Evolutionary conservation across 139 green algal genomes (phyloP).

Genomic region (Chlamydomonas eustigma): DNA sequence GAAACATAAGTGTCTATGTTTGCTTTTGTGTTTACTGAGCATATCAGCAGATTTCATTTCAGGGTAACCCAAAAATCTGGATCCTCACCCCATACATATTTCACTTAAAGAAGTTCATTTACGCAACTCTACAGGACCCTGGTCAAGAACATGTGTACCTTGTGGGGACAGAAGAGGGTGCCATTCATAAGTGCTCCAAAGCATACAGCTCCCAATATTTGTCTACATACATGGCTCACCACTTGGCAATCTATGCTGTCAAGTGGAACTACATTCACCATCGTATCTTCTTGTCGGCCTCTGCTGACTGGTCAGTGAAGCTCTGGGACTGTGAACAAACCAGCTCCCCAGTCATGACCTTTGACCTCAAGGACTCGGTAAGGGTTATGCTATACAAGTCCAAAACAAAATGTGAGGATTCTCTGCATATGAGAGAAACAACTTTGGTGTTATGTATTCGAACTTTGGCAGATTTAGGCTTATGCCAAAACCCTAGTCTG

Average conservation of each 20-base stretch:
- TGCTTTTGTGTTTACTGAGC: no score
- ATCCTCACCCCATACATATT: no score
- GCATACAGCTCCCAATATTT: conserved; percentile 81
- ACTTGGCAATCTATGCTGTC: conserved; percentile 71
- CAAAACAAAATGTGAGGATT: no score
- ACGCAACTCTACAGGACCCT: background rate
- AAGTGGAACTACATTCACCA: conserved; percentile 81
- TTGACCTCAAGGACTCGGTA: conserved; percentile 27
- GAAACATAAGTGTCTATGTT: no score
- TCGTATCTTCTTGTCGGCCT: conserved; percentile 78
- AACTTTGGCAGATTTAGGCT: no score
- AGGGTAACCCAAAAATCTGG: no score
- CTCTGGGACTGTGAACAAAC: conserved; percentile 45
- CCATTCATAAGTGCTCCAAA: conserved; percentile 85
- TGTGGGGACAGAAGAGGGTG: conserved; percentile 84
- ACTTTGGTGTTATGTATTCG: no score
- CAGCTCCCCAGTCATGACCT: conserved; percentile 22
- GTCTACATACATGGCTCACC: conserved; percentile 58
- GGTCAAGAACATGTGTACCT: conserved; percentile 68
- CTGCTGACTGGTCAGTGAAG: conserved; percentile 89
- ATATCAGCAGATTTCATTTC: no score
- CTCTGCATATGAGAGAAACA: no score
- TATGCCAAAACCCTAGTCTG: no score
- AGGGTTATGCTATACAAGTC: no score
- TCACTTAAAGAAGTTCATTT: background rate